Evolutionary conservation across 2,329 filamentous ascomycete genomes (phyloP).

Genomic region (Talaromyces sp.): DNA sequence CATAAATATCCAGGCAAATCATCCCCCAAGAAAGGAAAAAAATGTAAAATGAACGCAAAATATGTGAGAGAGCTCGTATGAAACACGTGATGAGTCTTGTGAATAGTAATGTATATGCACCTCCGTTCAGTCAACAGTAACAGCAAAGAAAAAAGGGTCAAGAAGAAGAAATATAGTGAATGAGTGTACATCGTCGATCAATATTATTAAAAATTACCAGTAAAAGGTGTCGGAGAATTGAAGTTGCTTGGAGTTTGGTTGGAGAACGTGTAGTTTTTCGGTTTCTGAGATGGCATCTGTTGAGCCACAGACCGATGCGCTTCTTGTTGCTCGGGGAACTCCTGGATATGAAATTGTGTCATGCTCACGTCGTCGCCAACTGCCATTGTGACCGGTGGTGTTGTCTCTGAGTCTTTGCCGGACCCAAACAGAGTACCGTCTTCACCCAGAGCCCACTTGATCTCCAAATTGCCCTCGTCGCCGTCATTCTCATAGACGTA

Average conservation of each 20-base stretch:
- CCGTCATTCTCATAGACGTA: constrained; percentile 34
- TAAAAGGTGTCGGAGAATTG: constrained; percentile 13
- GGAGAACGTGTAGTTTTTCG: constrained; percentile 41
- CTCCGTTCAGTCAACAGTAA: neutral
- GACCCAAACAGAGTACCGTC: constrained; percentile 28
- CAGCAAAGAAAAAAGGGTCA: neutral
- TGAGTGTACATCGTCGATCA: neutral
- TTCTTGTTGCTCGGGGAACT: constrained; percentile 42
- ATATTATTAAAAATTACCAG: constrained; percentile 10
- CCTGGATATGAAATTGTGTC: constrained; percentile 41
- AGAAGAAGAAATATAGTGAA: neutral
- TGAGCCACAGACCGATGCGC: constrained; percentile 40
- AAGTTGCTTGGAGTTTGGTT: constrained; percentile 38
- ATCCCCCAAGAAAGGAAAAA: neutral
- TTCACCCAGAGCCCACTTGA: constrained; percentile 24
- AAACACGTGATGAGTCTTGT: constrained; percentile 9
- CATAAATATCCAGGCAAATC: neutral
- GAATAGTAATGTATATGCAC: constrained; percentile 8
- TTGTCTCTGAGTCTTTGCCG: constrained; percentile 25
- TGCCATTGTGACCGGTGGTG: constrained; percentile 19
- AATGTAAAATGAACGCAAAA: constrained; percentile 3
- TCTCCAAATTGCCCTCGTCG: constrained; percentile 23
- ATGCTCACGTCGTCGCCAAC: constrained; percentile 27
- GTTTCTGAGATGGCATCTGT: constrained; percentile 36
- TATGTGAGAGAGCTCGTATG: constrained; percentile 8